Evolutionary conservation across 2,329 filamentous ascomycete species (phyloP).

Genomic region (Alternaria rosae): DNA sequence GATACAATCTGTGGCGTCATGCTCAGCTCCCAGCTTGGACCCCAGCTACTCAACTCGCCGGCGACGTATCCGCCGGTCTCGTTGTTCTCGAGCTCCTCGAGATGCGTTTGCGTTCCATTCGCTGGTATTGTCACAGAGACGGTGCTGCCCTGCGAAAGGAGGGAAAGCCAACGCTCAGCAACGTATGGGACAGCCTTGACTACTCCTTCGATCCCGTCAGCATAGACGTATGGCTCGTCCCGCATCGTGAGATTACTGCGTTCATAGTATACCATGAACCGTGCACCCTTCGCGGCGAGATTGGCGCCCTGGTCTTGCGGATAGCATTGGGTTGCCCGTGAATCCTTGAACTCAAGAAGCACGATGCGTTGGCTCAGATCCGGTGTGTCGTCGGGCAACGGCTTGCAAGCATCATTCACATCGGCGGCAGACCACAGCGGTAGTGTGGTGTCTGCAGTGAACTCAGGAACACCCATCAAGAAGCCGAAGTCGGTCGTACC

Average conservation of each 20-base stretch:
- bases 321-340: slow-evolving; percentile 22
- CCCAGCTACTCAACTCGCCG: slow-evolving; percentile 58
- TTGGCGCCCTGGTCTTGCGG: slow-evolving; percentile 26
- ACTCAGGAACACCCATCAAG: slow-evolving; percentile 43
- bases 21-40: slow-evolving; percentile 66
- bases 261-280: slow-evolving; percentile 52
- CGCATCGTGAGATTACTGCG: slow-evolving; percentile 20
- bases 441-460: slow-evolving; percentile 21
- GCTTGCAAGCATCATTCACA: slow-evolving; percentile 60
- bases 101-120: slow-evolving; percentile 10
- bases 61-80: slow-evolving; percentile 15
- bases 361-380: slow-evolving; percentile 66
- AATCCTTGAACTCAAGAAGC: slow-evolving; percentile 18
- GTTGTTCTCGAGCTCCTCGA: slow-evolving; percentile 26
- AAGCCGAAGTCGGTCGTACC: slow-evolving; percentile 37
- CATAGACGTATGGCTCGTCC: slow-evolving; percentile 21
- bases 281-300: slow-evolving; percentile 60
- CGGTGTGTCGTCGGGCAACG: slow-evolving; percentile 62
- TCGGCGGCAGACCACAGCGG: slow-evolving; percentile 51
- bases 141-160: slow-evolving; percentile 18
- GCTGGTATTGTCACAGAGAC: slow-evolving; percentile 22
- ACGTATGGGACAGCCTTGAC: slow-evolving; percentile 13
- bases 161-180: slow-evolving; percentile 18
- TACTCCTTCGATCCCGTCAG: slow-evolving; percentile 22
- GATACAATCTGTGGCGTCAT: slow-evolving; percentile 65